Base-by-base conservation (phyloP, 306 rosid species). In the Delonix regia region DNA sequence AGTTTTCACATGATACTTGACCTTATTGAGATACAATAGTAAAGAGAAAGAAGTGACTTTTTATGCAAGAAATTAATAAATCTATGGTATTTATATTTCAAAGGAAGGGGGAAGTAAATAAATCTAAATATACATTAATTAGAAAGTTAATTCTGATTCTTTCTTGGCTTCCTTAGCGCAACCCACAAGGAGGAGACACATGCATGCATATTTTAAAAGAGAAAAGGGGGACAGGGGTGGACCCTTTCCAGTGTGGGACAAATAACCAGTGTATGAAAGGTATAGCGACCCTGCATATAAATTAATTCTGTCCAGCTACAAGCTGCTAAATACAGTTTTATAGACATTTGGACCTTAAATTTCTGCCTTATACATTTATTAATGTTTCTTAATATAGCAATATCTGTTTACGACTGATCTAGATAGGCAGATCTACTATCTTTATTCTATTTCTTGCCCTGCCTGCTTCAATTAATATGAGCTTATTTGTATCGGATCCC, bases 151-250 rank as follows among this genome's bases (percentile, higher is more conserved):
- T 65, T 38, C 66, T 55, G 2, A 4, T 44, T 22, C 24, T 56
- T 53, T 39, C n/a, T 45, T 67, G 22, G 25, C 7, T 78, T 61
- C 64, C 65, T 64, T 64, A 56, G 38, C n/a, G n/a, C n/a, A n/a
- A 52, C 61, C 45, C 33, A 63, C 64, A 33, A 57, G 57, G 64
- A 61, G 12, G 36, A 62, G 36, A 28, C 48, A 28, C 51, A 12
- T 52, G 57, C 16, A 79, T 79, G n/a, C n/a, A n/a, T n/a, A 72
- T 16, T 61, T 79, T 62, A 52, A 45, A 70, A 47, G 71, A 60
- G 65, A 53, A 53, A 16, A 7, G 18, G 62, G 62, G 62, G 16
- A n/a, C 52, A n/a, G 52, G 49, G 44, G 39, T 1, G 33, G 1
- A 1, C 4, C 4, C 4, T 30, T 41, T 41, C 9, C n/a, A n/a